Evolutionary conservation across 805 yeast genomes (phyloP).

Genomic region (Zygotorulaspora sp.): DNA sequence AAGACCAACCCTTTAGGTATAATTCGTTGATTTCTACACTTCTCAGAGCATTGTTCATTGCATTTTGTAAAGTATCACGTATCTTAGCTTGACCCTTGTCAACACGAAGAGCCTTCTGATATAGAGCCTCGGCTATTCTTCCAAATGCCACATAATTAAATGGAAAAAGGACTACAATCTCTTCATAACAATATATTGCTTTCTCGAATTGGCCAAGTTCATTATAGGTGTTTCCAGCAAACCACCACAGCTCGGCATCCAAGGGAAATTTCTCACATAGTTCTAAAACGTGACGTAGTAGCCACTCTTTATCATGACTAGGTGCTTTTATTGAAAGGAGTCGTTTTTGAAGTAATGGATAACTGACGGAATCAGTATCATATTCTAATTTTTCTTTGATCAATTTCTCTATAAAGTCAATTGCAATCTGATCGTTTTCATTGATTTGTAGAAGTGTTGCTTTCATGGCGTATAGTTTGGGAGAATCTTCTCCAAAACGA

Average conservation of each 20-base stretch:
- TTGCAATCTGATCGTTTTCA: constrained; percentile 26
- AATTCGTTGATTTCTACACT: constrained; percentile 72
- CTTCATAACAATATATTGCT: constrained; percentile 64
- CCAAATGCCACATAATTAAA: constrained; percentile 36
- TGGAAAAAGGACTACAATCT: constrained; percentile 64
- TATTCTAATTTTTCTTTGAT: constrained; percentile 47
- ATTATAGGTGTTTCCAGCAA: constrained; percentile 62
- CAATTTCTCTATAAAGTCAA: constrained; percentile 50
- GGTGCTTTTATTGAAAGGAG: constrained; percentile 24
- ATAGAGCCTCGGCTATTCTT: constrained; percentile 24
- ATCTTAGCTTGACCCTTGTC: constrained; percentile 8
- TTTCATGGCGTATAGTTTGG: constrained; percentile 32
- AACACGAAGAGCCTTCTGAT: constrained; percentile 20
- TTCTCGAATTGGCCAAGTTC: constrained; percentile 58
- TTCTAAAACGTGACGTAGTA: constrained; percentile 17
- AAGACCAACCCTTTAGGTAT: constrained; percentile 71
- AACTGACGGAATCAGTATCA: constrained; percentile 37
- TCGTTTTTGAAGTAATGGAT: constrained; percentile 29
- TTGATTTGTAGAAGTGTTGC: constrained; percentile 27
- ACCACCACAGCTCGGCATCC: constrained; percentile 76
- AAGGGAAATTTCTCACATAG: constrained; percentile 47
- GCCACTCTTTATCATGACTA: constrained; percentile 15
- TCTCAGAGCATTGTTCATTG: constrained; percentile 53
- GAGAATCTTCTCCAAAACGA: constrained; percentile 50
- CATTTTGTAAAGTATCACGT: constrained; percentile 14